A percentile compares a stretch with the other conserved stretches of the same genome.
These are phyloP conservation scores for Xerocomus nothofagi DNA, from an alignment of 1,284 basidiomycete species.

Conservation along the genomic window DNA sequence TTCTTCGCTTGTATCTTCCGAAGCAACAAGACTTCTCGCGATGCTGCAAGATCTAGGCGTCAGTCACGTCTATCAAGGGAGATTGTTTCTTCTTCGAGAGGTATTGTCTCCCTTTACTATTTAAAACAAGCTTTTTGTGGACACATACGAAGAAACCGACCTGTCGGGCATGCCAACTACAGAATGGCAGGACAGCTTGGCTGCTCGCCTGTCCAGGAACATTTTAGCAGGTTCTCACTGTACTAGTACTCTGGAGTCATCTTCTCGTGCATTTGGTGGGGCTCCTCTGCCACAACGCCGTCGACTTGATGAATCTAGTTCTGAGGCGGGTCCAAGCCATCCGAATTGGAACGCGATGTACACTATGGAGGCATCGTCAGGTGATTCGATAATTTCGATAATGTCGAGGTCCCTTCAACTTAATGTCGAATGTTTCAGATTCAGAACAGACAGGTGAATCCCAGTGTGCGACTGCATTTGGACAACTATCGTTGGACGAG, in stretches of 20 bases:
- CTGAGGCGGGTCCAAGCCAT: constrained; percentile 5
- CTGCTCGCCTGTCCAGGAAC: constrained; percentile 48
- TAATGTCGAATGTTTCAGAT: constrained; percentile 12
- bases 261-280: constrained; percentile 20
- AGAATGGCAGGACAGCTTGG: constrained; percentile 76
- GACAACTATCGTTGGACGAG: constrained; percentile 81
- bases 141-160: constrained; percentile 47
- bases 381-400: constrained; percentile 20
- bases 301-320: constrained; percentile 35
- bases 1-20: constrained; percentile 71
- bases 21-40: constrained; percentile 53
- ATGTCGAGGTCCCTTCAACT: constrained; percentile 1
- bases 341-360: constrained; percentile 58
- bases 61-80: constrained; percentile 76
- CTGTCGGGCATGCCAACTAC: constrained; percentile 63
- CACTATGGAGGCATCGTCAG: constrained; percentile 46
- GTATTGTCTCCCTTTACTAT: constrained; percentile 32
- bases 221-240: constrained; percentile 16
- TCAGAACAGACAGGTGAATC: constrained; percentile 30
- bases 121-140: constrained; percentile 8
- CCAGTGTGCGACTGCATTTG: constrained; percentile 45
- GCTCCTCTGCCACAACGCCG: constrained; percentile 45
- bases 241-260: constrained; percentile 18
- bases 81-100: constrained; percentile 68
- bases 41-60: constrained; percentile 63